Evolutionary conservation across 352 stramenopile species (phyloP).

Genomic region (Phytophthora sojae): DNA sequence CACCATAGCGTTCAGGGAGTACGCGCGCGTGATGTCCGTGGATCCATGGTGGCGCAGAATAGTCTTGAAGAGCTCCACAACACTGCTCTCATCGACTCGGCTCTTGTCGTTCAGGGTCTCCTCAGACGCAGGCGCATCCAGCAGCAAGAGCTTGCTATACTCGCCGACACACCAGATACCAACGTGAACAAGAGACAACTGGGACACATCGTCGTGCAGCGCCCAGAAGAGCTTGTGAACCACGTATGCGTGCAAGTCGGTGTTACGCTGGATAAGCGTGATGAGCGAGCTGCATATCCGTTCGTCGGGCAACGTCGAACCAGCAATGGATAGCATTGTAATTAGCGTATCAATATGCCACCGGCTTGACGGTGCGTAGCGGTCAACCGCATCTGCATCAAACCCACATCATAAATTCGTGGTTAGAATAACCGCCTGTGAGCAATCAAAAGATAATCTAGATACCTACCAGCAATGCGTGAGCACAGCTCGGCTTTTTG

Average conservation of each 20-base stretch:
- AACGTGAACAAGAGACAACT: constrained; percentile 97
- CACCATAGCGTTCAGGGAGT: constrained; percentile 91
- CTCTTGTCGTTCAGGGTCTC: constrained; percentile 75
- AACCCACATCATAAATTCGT: constrained; percentile 2
- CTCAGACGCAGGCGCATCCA: constrained; percentile 62
- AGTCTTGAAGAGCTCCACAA: constrained; percentile 80
- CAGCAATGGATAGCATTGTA: constrained; percentile 98
- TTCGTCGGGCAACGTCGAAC: constrained; percentile 91
- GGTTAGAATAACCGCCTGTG: background rate
- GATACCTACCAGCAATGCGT: constrained; percentile 90
- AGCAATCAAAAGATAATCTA: background rate
- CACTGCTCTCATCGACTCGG: constrained; percentile 65
- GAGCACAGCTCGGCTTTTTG: constrained; percentile 96
- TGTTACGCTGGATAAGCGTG: constrained; percentile 94
- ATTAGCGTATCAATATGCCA: constrained; percentile 98
- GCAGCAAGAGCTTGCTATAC: constrained; percentile 94
- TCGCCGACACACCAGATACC: constrained; percentile 99
- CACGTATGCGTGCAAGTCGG: constrained; percentile 93
- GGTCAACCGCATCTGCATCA: constrained; percentile 77
- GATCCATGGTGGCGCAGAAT: constrained; percentile 86
- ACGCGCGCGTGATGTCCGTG: constrained; percentile 85
- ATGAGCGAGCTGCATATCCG: constrained; percentile 96
- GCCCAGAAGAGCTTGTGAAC: constrained; percentile 98
- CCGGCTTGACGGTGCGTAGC: constrained; percentile 81
- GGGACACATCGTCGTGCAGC: constrained; percentile 95